These are phyloP conservation scores for Trichocladium uniseriatum DNA, from an alignment of 495 filamentous ascomycete species.

Conservation along the genomic window DNA sequence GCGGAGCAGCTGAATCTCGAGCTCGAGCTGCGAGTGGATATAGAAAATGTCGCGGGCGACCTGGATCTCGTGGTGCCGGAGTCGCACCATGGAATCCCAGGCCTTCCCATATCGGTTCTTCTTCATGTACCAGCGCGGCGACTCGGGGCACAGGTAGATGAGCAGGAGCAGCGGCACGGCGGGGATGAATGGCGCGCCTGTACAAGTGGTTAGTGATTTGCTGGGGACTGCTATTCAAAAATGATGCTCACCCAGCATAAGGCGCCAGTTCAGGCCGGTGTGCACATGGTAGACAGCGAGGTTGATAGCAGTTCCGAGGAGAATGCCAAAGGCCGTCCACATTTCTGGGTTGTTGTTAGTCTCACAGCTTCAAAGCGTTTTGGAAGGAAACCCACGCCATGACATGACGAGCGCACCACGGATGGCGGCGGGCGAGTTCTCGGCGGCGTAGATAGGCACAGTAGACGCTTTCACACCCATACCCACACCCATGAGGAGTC, in stretches of 20 bases:
- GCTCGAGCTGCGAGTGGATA: constrained; percentile 50
- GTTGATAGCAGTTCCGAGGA: constrained; percentile 63
- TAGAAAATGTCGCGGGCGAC: constrained; percentile 71
- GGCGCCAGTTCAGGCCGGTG: constrained; percentile 53
- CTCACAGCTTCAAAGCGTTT: no score
- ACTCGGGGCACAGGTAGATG: constrained; percentile 68
- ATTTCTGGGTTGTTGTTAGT: constrained; percentile 36
- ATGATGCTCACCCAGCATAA: constrained; percentile 46
- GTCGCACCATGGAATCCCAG: constrained; percentile 48
- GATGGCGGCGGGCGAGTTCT: constrained; percentile 64
- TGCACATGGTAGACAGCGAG: constrained; percentile 50
- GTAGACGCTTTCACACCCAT: constrained; percentile 55
- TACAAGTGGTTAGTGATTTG: neutral
- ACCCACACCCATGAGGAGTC: constrained; percentile 60
- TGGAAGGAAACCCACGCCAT: constrained; percentile 51
- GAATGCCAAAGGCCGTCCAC: constrained; percentile 78
- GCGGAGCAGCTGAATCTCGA: constrained; percentile 30
- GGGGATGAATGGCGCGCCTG: constrained; percentile 67
- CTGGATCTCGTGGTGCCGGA: constrained; percentile 58
- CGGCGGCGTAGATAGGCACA: constrained; percentile 69
- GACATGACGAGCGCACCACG: constrained; percentile 75
- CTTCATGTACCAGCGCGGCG: constrained; percentile 54
- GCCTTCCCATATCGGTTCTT: constrained; percentile 55
- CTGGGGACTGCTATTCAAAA: neutral
- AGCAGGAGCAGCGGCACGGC: constrained; percentile 56